Evolutionary conservation across 1,284 basidiomycete species (phyloP), one percentile per base, ranked within the genome.

Genomic region (Volvariella surrecta): DNA sequence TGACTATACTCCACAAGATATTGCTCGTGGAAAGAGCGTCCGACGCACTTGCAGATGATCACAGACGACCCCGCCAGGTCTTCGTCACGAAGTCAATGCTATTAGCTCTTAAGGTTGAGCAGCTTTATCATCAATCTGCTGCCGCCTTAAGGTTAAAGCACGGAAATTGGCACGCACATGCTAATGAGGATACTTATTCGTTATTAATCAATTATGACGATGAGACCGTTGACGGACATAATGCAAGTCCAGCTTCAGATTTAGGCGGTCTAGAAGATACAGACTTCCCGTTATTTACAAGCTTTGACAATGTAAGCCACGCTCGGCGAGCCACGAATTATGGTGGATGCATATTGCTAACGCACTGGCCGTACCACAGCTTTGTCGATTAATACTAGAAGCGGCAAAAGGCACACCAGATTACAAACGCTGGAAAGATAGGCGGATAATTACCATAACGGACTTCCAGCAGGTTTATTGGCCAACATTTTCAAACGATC

Each of bases 1-100:
- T 82, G 0, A 82, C 80, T 0, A 82, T 85, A 72, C 60, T 84
- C 0, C 82, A 79, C 65, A 83, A 82, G 59, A 85, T 85, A 71
- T 61, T 85, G 3, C 71, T 74, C 3, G 71, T 84, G 4, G 77
- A 85, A 50, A 63, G 70, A 8, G 62, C 68, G 1, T 76, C 69
- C 58, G 60, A 70, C 34, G 48, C 62, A 20, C 56, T 57, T 11
- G 53, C 51, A 13, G 58, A 58, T 22, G 52, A 52, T 3, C 52
- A 64, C 21, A 52, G 58, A 4, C 68, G 66, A 44, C 74, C 76
- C 0, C 71, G 80, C 15, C 84, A 87, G 52, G 59, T 87, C 2
- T 87, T 87, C 50, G 76, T 88, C 1, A 87, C 84, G 0, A 76
- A 83, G 54, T 85, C 82, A 2, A 64, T 67, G 16, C 67, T 81